Conservation (phyloP, 768 basidiomycete species). For the Coprinellus aureogranulatus region DNA sequence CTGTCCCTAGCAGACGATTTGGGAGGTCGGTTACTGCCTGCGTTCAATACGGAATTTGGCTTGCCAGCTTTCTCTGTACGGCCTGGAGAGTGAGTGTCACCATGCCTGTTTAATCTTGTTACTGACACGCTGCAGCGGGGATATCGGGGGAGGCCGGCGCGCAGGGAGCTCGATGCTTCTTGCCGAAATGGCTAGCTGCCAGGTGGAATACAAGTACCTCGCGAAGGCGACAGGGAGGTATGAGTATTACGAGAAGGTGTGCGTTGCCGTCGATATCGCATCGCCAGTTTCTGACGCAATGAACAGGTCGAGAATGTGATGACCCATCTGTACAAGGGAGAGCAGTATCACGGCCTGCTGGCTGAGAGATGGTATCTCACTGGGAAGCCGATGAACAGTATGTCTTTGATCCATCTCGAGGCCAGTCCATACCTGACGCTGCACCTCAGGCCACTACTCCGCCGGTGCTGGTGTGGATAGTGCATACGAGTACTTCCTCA, state of each 20-base stretch:
- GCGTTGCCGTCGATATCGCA: conserved; percentile 7
- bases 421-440: too few species aligned
- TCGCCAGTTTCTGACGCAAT: background rate
- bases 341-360: conserved; percentile 13
- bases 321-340: conserved; percentile 13
- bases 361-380: conserved; percentile 13
- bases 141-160: background rate
- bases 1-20: conserved; percentile 67
- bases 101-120: background rate
- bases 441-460: conserved; percentile 33
- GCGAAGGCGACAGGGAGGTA: conserved; percentile 62
- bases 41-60: conserved; percentile 58
- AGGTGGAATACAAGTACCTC: conserved; percentile 77
- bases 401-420: conserved; percentile 7
- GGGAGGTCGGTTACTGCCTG: conserved; percentile 58
- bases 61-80: conserved; percentile 65
- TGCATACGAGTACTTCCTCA: conserved; percentile 68
- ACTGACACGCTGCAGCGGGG: conserved; percentile 1
- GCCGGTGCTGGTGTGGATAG: conserved; percentile 63
- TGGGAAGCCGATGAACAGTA: conserved; percentile 32
- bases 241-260: conserved; percentile 43
- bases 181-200: conserved; percentile 49
- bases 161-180: conserved; percentile 22
- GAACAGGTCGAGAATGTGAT: conserved; percentile 18
- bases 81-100: conserved; percentile 42